phyloP scores from a whole-genome alignment of 352 stramenopile species.

The Pythium grandisporangium region DNA sequence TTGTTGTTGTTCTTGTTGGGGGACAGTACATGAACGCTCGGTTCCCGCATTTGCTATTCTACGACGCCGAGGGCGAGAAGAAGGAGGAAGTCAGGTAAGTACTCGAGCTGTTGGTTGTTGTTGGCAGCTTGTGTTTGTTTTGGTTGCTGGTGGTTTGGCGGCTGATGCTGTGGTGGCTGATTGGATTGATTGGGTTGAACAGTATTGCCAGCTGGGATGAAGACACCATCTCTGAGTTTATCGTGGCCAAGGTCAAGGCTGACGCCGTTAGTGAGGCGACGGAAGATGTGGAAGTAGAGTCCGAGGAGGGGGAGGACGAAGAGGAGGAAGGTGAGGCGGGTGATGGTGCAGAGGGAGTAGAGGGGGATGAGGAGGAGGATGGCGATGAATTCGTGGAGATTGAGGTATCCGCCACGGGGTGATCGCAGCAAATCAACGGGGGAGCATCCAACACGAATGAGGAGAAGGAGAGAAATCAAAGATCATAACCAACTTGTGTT shows the following conservation, averaged over 20 bases:
- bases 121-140: neutral
- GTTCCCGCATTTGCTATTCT: constrained; percentile 58
- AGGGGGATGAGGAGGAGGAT: constrained; percentile 9
- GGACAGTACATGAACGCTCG: constrained; percentile 26
- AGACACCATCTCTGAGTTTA: constrained; percentile 63
- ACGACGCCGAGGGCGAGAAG: constrained; percentile 32
- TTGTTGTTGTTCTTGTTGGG: neutral
- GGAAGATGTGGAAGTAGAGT: neutral
- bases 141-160: too few species aligned
- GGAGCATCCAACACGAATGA: too few species aligned
- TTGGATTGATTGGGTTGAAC: constrained; percentile 1
- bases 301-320: constrained; percentile 1
- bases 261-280: constrained; percentile 6
- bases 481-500: too few species aligned
- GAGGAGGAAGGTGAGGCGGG: constrained; percentile 1
- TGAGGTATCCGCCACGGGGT: neutral
- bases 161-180: neutral
- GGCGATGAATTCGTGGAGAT: constrained; percentile 1
- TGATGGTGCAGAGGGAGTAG: neutral
- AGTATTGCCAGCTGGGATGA: constrained; percentile 71
- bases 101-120: neutral
- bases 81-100: constrained; percentile 56
- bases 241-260: constrained; percentile 41
- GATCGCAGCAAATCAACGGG: too few species aligned
- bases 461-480: too few species aligned